phyloP scores from a whole-genome alignment of 208 protist species.

The Trypanosoma mega region DNA sequence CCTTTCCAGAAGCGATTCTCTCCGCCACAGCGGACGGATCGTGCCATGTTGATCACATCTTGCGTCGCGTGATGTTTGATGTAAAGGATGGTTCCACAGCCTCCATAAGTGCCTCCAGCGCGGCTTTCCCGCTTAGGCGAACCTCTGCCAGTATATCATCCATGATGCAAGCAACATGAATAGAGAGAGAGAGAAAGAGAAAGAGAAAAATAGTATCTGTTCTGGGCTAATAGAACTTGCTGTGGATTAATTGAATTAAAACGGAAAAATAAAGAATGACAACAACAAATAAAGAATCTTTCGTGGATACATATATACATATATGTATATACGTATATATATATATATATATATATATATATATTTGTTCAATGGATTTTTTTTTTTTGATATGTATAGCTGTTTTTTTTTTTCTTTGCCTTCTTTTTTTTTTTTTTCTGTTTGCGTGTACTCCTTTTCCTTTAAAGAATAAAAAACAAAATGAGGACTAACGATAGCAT shows the following conservation, averaged over 20 bases:
- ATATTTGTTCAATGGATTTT: no score
- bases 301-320: not conserved
- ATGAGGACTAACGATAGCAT: not conserved
- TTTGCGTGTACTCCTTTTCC: not conserved
- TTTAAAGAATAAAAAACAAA: not conserved
- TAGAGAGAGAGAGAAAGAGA: no score
- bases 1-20: slow-evolving; percentile 17
- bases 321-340: slow-evolving; percentile 14
- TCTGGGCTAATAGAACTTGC: no score
- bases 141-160: not conserved
- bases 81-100: not conserved
- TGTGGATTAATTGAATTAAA: no score
- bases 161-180: no score
- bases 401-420: no score
- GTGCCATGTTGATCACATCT: not conserved
- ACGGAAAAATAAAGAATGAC: no score
- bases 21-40: slow-evolving; percentile 5
- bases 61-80: slow-evolving; percentile 26
- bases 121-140: not conserved
- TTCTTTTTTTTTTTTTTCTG: slow-evolving; percentile 1
- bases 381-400: no score
- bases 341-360: slow-evolving; percentile 13
- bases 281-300: not conserved
- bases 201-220: no score
- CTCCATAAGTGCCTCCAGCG: not conserved